These are phyloP conservation scores for Paecilomyces sp. DNA, from an alignment of 2,329 filamentous ascomycete species.

Conservation along the genomic window DNA sequence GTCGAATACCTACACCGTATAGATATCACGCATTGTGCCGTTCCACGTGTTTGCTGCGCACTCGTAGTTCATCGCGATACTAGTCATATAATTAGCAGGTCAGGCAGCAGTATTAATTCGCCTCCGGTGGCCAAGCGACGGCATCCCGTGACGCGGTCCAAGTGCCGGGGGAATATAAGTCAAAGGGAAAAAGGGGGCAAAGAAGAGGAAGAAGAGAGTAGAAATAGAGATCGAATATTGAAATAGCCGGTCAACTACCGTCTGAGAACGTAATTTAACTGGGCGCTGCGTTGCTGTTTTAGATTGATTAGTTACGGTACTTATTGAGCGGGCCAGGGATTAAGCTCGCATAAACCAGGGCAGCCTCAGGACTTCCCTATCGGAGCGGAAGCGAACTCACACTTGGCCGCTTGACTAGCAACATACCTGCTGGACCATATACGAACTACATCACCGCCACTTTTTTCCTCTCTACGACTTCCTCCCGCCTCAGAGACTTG, in stretches of 20 bases:
- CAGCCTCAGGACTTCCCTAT: conserved; percentile 1
- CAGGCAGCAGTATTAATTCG: conserved; percentile 2
- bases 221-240: background rate
- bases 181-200: background rate
- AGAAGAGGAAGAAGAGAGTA: background rate
- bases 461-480: background rate
- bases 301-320: background rate
- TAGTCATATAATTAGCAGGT: background rate
- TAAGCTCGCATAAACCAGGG: background rate
- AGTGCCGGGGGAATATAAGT: background rate
- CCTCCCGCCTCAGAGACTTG: background rate
- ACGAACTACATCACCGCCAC: background rate
- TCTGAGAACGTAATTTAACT: background rate
- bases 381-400: background rate
- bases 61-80: background rate
- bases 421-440: background rate
- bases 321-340: background rate
- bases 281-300: background rate
- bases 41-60: background rate
- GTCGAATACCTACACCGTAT: background rate
- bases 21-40: background rate
- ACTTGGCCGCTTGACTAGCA: background rate
- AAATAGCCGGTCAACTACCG: background rate
- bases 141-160: background rate
- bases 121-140: background rate